Conservation (phyloP, 805 yeast genomes). For the Suhomyces canberraensis region DNA sequence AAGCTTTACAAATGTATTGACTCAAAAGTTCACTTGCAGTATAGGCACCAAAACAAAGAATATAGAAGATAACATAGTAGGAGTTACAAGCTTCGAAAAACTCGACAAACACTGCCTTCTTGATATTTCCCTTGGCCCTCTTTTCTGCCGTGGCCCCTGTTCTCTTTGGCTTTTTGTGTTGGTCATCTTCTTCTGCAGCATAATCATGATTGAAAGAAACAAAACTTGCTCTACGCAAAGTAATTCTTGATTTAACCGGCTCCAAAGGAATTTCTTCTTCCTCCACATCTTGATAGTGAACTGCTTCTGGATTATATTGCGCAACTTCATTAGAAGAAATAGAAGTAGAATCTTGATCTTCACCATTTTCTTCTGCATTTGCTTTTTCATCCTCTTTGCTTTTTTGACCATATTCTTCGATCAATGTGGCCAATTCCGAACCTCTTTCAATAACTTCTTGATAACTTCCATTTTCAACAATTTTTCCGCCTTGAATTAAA, state of each 20-base stretch:
- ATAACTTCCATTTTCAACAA: slow-evolving; percentile 58
- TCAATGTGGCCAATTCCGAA: slow-evolving; percentile 32
- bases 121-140: slow-evolving; percentile 24
- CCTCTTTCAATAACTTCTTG: slow-evolving; percentile 41
- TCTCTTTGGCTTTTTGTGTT: slow-evolving; percentile 13
- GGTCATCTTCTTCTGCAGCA: slow-evolving; percentile 22
- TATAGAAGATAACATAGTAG: slow-evolving; percentile 21
- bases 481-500: slow-evolving; percentile 51
- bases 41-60: slow-evolving; percentile 18
- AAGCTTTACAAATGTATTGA: slow-evolving; percentile 28
- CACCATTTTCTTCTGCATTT: slow-evolving; percentile 1
- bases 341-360: neutral
- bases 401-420: slow-evolving; percentile 28
- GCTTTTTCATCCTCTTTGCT: slow-evolving; percentile 9
- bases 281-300: slow-evolving; percentile 16
- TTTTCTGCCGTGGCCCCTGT: slow-evolving; percentile 19
- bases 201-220: slow-evolving; percentile 34
- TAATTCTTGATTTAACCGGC: slow-evolving; percentile 13
- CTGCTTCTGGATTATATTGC: slow-evolving; percentile 7
- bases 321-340: slow-evolving; percentile 1
- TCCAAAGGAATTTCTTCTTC: slow-evolving; percentile 16
- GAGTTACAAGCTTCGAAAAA: slow-evolving; percentile 33
- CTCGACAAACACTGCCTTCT: slow-evolving; percentile 28
- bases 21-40: slow-evolving; percentile 20
- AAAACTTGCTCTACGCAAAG: slow-evolving; percentile 25